Conservation (phyloP, 495 filamentous ascomycete species). For the Bryoglossum gracile region DNA sequence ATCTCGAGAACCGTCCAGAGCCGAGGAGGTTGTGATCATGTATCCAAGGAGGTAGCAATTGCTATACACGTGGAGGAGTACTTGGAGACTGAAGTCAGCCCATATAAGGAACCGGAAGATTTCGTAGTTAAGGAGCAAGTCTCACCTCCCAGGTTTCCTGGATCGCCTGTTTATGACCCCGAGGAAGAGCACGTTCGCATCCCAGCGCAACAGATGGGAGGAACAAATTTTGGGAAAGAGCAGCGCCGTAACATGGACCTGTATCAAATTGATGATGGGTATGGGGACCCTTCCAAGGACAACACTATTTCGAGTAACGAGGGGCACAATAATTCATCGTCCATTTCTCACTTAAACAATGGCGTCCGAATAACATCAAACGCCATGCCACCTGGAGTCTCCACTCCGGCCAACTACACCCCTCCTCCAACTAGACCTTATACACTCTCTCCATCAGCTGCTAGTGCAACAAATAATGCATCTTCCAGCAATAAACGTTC, state of each 20-base stretch:
- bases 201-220: neutral
- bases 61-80: slow-evolving; percentile 18
- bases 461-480: neutral
- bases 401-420: slow-evolving; percentile 5
- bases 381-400: neutral
- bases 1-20: neutral
- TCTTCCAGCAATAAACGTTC: slow-evolving; percentile 1
- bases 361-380: neutral
- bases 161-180: slow-evolving; percentile 1
- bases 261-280: neutral
- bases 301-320: too few species aligned
- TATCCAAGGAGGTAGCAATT: slow-evolving; percentile 7
- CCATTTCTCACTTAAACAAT: neutral
- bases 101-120: neutral
- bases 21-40: slow-evolving; percentile 7
- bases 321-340: neutral
- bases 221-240: slow-evolving; percentile 4
- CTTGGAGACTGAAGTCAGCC: neutral
- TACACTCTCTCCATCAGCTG: slow-evolving; percentile 3
- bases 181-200: neutral
- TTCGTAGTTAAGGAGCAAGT: neutral
- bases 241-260: neutral
- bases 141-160: neutral
- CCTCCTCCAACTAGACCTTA: slow-evolving; percentile 7
- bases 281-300: neutral